Base-by-base conservation (phyloP, 176 grass and related monocot species). In the Neostapfia colusana region DNA sequence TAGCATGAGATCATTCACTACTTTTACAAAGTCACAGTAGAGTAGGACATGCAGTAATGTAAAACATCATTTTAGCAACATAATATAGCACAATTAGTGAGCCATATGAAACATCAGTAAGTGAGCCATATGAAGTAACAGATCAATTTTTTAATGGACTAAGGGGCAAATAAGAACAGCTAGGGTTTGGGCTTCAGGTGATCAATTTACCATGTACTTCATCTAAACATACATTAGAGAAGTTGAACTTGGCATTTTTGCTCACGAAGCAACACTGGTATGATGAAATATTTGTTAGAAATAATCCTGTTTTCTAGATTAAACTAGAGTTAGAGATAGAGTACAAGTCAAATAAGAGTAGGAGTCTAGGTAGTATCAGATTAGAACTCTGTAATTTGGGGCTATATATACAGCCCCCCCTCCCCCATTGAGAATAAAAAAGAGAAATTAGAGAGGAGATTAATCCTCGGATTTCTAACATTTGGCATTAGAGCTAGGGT, bases 21-120 rank as follows among this genome's bases (percentile, higher is more conserved):
- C 21, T 49, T 25, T 59, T 28, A 69, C 53, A 41, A 69, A 28
- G 27, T 76, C 68, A 69, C 31, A 38, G 37, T 83, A 27, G 16
- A 40, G 37, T 66, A 77, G 66, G 6, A 35, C 25, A 70, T 53
- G 3, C 17, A 63, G 40, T 43, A 42, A 73, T 54, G 12, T 65
- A 31, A 64, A 73, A 73, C 63, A 73, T 8, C 5, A 9, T 82
- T 50, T 64, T 73, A 41, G 24, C 17, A 65, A 36, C 56, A 56
- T 23, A 42, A 74, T 13, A 35, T 72, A 39, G 14, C 28, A 37
- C 34, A 37, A 39, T 8, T 23, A 42, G 13, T 79, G 25, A 80
- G 10, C n/a, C 27, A 6, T 82, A 57, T 31, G 31, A 31, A 31
- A 3, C 31, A 31, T 3, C 31, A 31, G 31, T 31, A 31, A 31